These are phyloP conservation scores for Gentiana dahurica DNA, from an alignment of 257 asterid genomes.

Conservation along the genomic window DNA sequence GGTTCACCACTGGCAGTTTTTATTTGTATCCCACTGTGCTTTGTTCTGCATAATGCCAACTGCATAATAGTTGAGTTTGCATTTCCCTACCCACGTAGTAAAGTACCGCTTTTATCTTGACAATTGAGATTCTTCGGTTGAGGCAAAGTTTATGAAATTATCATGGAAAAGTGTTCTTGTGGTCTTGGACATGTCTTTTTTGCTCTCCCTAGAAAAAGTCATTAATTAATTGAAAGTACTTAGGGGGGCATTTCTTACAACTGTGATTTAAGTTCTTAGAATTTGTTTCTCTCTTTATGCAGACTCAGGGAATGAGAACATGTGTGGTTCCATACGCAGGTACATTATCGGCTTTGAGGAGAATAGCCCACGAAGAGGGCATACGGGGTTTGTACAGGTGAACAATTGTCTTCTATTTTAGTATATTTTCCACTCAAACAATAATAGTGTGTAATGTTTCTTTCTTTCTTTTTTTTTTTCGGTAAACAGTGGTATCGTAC, in stretches of 20 bases:
- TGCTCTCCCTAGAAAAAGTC: too few relatives aligned
- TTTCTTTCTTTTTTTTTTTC: too few relatives aligned
- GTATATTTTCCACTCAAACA: neutral
- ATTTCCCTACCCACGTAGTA: too few relatives aligned
- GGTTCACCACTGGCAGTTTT: conserved; percentile 6
- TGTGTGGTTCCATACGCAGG: conserved; percentile 62
- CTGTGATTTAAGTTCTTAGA: neutral
- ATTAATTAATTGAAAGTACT: too few relatives aligned
- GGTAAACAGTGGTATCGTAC: conserved; percentile 83
- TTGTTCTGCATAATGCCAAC: neutral
- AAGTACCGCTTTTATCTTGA: too few relatives aligned
- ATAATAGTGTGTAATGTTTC: neutral
- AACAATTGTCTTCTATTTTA: conserved; percentile 5
- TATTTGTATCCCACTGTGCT: neutral
- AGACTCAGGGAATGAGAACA: conserved; percentile 68
- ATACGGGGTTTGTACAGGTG: conserved; percentile 91
- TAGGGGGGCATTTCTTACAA: neutral
- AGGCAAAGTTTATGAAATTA: too few relatives aligned
- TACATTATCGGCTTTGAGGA: conserved; percentile 72
- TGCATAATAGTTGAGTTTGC: too few relatives aligned
- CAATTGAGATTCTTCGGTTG: too few relatives aligned
- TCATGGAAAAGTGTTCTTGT: too few relatives aligned
- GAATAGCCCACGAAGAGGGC: conserved; percentile 81
- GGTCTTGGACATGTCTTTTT: too few relatives aligned
- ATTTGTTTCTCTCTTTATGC: conserved; percentile 13